Percentiles rank a stretch among this genome's conserved stretches.
These are phyloP conservation scores for Hymenoscyphus linearis DNA, from an alignment of 2,329 filamentous ascomycete genomes.

Conservation along the genomic window DNA sequence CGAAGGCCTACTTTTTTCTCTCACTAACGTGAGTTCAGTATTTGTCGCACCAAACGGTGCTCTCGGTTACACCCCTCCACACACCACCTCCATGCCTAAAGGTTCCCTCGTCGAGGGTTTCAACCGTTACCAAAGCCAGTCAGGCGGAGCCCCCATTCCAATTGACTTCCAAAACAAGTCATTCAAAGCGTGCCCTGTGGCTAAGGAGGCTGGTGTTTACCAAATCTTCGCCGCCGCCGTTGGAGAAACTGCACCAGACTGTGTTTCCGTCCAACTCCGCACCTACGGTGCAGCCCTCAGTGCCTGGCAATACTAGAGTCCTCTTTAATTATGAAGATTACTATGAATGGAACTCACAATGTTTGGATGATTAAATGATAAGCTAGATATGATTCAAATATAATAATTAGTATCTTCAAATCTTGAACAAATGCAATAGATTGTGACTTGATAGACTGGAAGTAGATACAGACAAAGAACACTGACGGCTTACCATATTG, in stretches of 20 bases:
- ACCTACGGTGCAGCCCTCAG: constrained; percentile 1
- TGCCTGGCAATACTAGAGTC: constrained; percentile 8
- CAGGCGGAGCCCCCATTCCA: constrained; percentile 2
- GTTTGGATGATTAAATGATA: too few relatives aligned
- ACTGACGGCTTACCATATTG: too few relatives aligned
- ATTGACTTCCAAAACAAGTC: constrained; percentile 1
- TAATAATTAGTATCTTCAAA: too few relatives aligned
- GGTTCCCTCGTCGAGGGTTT: constrained; percentile 38
- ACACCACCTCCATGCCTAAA: constrained; percentile 46
- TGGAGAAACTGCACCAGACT: background rate
- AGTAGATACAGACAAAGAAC: too few relatives aligned
- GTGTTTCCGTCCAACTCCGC: background rate
- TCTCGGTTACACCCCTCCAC: constrained; percentile 50
- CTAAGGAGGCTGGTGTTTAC: background rate
- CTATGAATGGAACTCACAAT: too few relatives aligned
- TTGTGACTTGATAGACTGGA: too few relatives aligned
- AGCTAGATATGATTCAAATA: too few relatives aligned
- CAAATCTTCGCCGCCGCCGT: constrained; percentile 1
- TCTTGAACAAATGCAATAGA: too few relatives aligned
- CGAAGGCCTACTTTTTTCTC: background rate
- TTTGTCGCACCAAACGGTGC: constrained; percentile 51
- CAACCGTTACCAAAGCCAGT: background rate
- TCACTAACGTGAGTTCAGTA: constrained; percentile 43
- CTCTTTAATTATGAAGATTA: background rate
- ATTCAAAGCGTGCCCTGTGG: constrained; percentile 3